phyloP scores from a whole-genome alignment of 1,284 basidiomycete species.

The Tilletia walkeri region DNA sequence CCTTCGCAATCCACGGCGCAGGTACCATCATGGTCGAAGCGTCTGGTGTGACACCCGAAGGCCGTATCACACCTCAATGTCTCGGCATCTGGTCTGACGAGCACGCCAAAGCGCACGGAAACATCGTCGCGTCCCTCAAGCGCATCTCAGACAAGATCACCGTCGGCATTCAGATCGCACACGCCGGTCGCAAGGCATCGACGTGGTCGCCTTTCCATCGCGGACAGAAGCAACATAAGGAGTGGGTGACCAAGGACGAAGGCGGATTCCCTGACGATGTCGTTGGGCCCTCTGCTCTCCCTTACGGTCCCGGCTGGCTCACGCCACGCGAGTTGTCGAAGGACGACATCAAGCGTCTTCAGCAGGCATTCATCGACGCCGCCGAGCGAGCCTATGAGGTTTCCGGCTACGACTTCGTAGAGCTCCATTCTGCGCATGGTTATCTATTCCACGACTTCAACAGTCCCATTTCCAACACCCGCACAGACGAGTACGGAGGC shows the following conservation, averaged over 20 bases:
- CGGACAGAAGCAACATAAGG: constrained; percentile 46
- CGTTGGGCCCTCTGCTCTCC: constrained; percentile 65
- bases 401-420: constrained; percentile 69
- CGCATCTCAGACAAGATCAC: constrained; percentile 62
- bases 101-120: constrained; percentile 68
- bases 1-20: constrained; percentile 51
- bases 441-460: constrained; percentile 66
- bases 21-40: constrained; percentile 51
- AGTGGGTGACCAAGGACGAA: constrained; percentile 35
- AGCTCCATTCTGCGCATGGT: constrained; percentile 61
- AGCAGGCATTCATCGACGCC: constrained; percentile 68
- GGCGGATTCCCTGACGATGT: constrained; percentile 72
- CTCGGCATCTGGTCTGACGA: constrained; percentile 71
- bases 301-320: constrained; percentile 62
- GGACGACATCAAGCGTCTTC: constrained; percentile 65
- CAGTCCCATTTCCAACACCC: constrained; percentile 46
- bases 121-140: constrained; percentile 74
- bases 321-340: constrained; percentile 64
- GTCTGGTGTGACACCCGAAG: constrained; percentile 67
- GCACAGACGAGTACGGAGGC: constrained; percentile 54
- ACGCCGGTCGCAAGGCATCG: constrained; percentile 73
- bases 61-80: constrained; percentile 66
- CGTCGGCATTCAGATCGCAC: constrained; percentile 76
- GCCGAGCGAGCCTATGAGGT: constrained; percentile 60
- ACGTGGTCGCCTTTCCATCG: constrained; percentile 56